phyloP scores from a whole-genome alignment of 2,329 filamentous ascomycete species.

The Colletotrichum sp. region DNA sequence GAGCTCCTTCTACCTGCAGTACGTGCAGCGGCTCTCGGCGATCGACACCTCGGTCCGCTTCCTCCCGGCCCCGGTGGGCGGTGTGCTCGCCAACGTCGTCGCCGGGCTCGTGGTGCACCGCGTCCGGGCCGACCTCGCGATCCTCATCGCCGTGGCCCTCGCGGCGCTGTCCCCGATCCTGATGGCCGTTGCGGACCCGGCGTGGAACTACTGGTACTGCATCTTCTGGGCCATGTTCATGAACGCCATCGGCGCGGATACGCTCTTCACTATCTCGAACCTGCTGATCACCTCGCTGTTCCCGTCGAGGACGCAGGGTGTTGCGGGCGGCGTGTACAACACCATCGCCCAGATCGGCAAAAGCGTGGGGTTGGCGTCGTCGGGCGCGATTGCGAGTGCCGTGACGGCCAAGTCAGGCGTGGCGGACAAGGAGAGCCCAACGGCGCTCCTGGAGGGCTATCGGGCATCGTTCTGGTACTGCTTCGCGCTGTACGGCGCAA shows the following conservation, averaged over 20 bases:
- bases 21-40: conserved; percentile 44
- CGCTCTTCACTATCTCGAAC: conserved; percentile 60
- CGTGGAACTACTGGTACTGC: conserved; percentile 49
- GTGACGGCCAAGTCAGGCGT: conserved; percentile 44
- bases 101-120: conserved; percentile 42
- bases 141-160: conserved; percentile 37
- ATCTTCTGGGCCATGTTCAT: conserved; percentile 39
- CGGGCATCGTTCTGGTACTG: conserved; percentile 59
- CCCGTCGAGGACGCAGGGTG: conserved; percentile 56
- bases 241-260: conserved; percentile 35
- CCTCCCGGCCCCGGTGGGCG: conserved; percentile 41
- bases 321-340: conserved; percentile 66
- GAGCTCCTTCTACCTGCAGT: conserved; percentile 49
- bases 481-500: conserved; percentile 42
- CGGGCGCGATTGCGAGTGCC: conserved; percentile 50
- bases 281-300: conserved; percentile 61
- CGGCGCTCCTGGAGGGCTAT: conserved; percentile 55
- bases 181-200: conserved; percentile 50
- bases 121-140: conserved; percentile 30
- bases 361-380: conserved; percentile 55
- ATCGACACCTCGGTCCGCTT: conserved; percentile 46
- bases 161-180: conserved; percentile 46
- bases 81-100: conserved; percentile 34
- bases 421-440: conserved; percentile 22
- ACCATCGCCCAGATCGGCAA: conserved; percentile 63